phyloP scores from a whole-genome alignment of 331 rosid species.

The Telfairia occidentalis region DNA sequence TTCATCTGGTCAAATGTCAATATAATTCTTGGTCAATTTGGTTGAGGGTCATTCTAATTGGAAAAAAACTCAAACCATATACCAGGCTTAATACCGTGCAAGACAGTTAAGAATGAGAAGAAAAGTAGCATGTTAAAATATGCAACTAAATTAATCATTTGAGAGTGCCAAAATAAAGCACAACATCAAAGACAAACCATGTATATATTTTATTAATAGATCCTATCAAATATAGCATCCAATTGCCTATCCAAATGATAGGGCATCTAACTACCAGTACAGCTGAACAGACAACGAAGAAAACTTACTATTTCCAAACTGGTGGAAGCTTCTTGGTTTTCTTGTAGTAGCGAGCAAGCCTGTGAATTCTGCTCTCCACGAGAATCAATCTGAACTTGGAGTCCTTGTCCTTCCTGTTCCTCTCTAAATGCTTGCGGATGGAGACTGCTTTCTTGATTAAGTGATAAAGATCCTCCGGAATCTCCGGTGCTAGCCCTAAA shows the following conservation, averaged over 20 bases:
- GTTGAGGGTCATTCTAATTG: neutral
- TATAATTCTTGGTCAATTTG: neutral
- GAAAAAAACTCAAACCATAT: neutral
- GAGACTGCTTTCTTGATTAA: slow-evolving; percentile 10
- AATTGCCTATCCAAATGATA: too few species aligned
- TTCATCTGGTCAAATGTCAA: neutral
- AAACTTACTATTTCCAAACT: slow-evolving; percentile 14
- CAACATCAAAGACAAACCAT: neutral
- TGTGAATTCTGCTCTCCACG: slow-evolving; percentile 12
- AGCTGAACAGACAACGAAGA: neutral
- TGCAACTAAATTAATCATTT: neutral
- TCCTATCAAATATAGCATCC: neutral
- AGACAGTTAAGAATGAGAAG: neutral
- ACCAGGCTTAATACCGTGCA: neutral
- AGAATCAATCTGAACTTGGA: slow-evolving; percentile 12
- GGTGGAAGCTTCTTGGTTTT: slow-evolving; percentile 16
- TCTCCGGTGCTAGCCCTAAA: slow-evolving; percentile 10
- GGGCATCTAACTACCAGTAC: neutral
- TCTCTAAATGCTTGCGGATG: slow-evolving; percentile 12
- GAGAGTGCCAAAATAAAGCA: neutral
- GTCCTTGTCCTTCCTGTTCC: slow-evolving; percentile 15
- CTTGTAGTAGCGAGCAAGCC: slow-evolving; percentile 16
- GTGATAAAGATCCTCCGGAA: slow-evolving; percentile 15
- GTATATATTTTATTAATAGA: neutral
- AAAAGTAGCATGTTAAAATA: neutral